phyloP scores from a whole-genome alignment of 495 filamentous ascomycete species.

The Xylaria intraflava region DNA sequence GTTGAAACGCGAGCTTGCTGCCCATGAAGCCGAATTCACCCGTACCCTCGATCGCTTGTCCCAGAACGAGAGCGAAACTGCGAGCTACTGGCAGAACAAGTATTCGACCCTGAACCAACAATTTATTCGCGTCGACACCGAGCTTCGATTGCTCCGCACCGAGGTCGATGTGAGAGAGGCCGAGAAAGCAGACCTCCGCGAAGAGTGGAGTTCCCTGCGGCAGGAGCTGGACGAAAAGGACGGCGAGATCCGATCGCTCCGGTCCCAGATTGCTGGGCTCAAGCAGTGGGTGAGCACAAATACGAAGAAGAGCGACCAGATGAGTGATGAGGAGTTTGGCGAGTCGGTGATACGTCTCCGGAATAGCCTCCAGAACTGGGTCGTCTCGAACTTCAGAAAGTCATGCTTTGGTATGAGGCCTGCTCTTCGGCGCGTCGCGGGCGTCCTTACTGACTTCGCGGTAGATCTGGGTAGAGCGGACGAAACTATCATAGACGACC shows the following conservation, averaged over 20 bases:
- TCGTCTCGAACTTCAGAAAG: constrained; percentile 48
- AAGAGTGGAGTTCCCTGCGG: constrained; percentile 33
- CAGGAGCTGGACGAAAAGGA: constrained; percentile 34
- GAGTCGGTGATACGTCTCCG: constrained; percentile 42
- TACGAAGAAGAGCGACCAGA: constrained; percentile 39
- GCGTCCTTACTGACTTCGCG: constrained; percentile 9
- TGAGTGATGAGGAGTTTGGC: constrained; percentile 49
- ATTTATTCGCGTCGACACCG: constrained; percentile 35
- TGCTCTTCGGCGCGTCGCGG: neutral
- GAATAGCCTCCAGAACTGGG: constrained; percentile 54
- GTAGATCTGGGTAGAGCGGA: constrained; percentile 36
- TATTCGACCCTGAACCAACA: constrained; percentile 37
- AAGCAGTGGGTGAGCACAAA: constrained; percentile 51
- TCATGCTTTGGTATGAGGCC: constrained; percentile 40
- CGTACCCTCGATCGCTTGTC: constrained; percentile 39
- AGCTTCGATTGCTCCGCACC: constrained; percentile 35
- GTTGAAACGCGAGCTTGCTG: constrained; percentile 37
- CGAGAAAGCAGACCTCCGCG: constrained; percentile 34
- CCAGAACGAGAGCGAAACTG: constrained; percentile 38
- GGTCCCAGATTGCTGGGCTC: constrained; percentile 43
- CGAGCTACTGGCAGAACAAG: constrained; percentile 44
- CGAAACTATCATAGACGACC: constrained; percentile 30
- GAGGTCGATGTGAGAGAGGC: constrained; percentile 35
- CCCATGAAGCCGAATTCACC: constrained; percentile 41
- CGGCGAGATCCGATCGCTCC: constrained; percentile 36